Percentiles rank a stretch among this genome's conserved stretches.
Evolutionary conservation across 148 eudicot genomes (phyloP).

Genomic region (Camellia sinensis): DNA sequence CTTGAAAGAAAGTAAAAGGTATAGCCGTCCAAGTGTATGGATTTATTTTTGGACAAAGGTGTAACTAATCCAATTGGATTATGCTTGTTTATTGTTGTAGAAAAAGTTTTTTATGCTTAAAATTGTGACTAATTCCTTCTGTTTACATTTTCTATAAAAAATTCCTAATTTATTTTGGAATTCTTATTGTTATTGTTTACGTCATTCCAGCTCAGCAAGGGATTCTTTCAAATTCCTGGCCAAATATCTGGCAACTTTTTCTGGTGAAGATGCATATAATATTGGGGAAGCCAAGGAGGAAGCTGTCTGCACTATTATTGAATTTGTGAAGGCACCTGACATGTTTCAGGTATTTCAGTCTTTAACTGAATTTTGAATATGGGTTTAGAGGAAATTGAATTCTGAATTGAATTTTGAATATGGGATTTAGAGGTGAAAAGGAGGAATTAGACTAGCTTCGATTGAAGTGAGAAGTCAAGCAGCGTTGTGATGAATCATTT

Average conservation of each 20-base stretch:
- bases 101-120: background rate
- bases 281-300: conserved; percentile 79
- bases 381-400: too few relatives aligned
- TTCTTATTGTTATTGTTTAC: background rate
- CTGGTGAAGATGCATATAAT: conserved; percentile 53
- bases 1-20: conserved; percentile 86
- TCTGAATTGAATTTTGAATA: background rate
- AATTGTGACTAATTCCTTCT: background rate
- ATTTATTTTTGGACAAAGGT: background rate
- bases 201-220: conserved; percentile 60
- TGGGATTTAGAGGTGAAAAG: background rate
- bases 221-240: conserved; percentile 69
- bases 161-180: background rate
- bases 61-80: background rate
- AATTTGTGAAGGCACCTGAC: conserved; percentile 86
- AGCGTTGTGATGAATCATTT: background rate
- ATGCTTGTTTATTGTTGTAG: background rate
- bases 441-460: background rate
- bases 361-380: background rate
- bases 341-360: conserved; percentile 81
- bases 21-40: background rate
- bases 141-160: background rate
- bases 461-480: conserved; percentile 1
- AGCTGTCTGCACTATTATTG: conserved; percentile 66
- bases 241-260: conserved; percentile 81